Percentiles rank a stretch among this genome's conserved stretches.
Evolutionary conservation across 345 rosid species (phyloP).

Genomic region (Acer saccharum): DNA sequence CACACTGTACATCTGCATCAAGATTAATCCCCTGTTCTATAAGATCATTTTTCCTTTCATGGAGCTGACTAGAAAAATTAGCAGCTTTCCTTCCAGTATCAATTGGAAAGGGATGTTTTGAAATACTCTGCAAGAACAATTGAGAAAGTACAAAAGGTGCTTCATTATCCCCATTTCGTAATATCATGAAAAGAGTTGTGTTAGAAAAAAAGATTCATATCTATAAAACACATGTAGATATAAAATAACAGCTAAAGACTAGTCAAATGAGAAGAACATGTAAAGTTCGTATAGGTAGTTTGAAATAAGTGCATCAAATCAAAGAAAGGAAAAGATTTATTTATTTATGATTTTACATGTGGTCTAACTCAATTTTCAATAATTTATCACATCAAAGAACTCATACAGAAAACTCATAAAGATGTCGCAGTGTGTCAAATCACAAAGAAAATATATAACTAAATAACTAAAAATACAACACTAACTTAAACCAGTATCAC

Average conservation of each 20-base stretch:
- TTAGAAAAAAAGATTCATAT: background rate
- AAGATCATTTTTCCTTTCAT: no score
- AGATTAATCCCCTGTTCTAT: no score
- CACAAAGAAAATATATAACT: background rate
- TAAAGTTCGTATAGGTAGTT: background rate
- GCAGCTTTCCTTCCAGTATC: conserved; percentile 84
- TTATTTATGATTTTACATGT: no score
- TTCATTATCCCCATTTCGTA: conserved; percentile 83
- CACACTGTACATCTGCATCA: no score
- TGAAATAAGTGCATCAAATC: background rate
- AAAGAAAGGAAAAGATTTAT: background rate
- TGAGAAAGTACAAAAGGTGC: conserved; percentile 80
- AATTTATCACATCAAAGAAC: background rate
- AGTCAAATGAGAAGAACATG: background rate
- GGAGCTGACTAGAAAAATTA: conserved; percentile 43
- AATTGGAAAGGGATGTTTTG: conserved; percentile 73
- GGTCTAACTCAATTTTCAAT: background rate
- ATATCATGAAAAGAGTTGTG: conserved; percentile 26
- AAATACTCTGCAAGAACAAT: conserved; percentile 70
- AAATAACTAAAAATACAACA: background rate
- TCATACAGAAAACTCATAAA: background rate
- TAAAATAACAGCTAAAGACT: background rate
- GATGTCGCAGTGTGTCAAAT: background rate
- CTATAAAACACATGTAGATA: background rate
- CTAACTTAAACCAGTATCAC: background rate